A percentile compares a stretch with the other conserved stretches of the same genome.
These are phyloP conservation scores for Antarctomyces pellizariae DNA, from an alignment of 495 filamentous ascomycete species.

Conservation along the genomic window DNA sequence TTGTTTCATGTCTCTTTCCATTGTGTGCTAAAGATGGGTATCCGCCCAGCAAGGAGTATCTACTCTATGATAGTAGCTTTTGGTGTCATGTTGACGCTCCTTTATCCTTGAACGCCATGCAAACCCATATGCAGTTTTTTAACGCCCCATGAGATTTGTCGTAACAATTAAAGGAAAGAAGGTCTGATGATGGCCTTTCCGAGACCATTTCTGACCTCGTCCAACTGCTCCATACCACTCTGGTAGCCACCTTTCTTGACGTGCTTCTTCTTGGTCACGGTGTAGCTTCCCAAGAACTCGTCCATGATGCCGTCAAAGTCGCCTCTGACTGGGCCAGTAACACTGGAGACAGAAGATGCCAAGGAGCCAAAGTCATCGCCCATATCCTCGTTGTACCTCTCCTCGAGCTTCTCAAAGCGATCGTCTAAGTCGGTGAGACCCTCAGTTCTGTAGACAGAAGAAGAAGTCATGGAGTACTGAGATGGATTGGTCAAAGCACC, in stretches of 20 bases:
- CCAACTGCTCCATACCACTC: slow-evolving; percentile 66
- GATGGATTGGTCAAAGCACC: slow-evolving; percentile 76
- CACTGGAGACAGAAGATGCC: slow-evolving; percentile 23
- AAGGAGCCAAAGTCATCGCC: slow-evolving; percentile 27
- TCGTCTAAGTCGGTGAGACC: slow-evolving; percentile 68
- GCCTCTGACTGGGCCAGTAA: slow-evolving; percentile 30
- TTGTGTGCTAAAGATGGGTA: too few relatives aligned
- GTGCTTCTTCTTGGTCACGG: slow-evolving; percentile 53
- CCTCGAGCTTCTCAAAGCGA: slow-evolving; percentile 78
- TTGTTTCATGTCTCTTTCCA: too few relatives aligned
- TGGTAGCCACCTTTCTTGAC: slow-evolving; percentile 65
- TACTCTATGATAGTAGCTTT: too few relatives aligned
- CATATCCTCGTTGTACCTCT: slow-evolving; percentile 55
- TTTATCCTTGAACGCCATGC: too few relatives aligned
- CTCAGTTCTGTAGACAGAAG: slow-evolving; percentile 68
- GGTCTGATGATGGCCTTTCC: slow-evolving; percentile 41
- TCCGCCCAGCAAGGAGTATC: too few relatives aligned
- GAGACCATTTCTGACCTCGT: slow-evolving; percentile 65
- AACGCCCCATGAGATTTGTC: too few relatives aligned
- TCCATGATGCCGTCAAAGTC: slow-evolving; percentile 84
- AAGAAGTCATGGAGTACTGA: slow-evolving; percentile 91
- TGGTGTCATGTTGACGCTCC: too few relatives aligned
- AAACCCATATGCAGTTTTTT: too few relatives aligned
- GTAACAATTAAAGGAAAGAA: too few relatives aligned
- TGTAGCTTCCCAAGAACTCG: slow-evolving; percentile 66